Evolutionary conservation across 1,284 basidiomycete genomes (phyloP), one percentile per base, ranked within the genome.

Genomic region (Ceratobasidium sp.): DNA sequence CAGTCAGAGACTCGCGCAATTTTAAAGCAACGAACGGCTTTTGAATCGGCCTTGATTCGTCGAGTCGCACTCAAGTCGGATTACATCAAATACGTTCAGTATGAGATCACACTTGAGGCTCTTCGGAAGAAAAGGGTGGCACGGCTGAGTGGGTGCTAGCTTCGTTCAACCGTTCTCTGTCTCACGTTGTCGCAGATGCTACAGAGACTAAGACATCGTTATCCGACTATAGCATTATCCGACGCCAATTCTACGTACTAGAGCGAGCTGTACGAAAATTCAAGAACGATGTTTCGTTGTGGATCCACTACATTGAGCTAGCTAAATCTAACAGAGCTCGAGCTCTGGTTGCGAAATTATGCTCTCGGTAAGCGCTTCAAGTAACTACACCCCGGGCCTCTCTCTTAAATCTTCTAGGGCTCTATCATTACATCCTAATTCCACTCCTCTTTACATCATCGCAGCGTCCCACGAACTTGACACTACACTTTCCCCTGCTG

Each of bases 261-360:
- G 96, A 98, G 85, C 91, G 97, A 33, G 95, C 95, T 2, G 89
- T 97, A 20, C 92, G 91, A 84, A 94, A 94, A 84, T 97, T 98
- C 89, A 96, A 96, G 83, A 90, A 90, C 20, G 96, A 98, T 83
- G 88, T 97, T 5, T 92, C 90, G 0, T 89, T 97, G 0, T 98
- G 97, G 97, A 87, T 94, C 69, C 92, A 96, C 79, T 98, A 98
- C 83, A 91, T 97, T 78, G 89, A 94, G 79, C 90, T 95, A 51
- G 96, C 96, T 1, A 93, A 94, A 84, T 89, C 90, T 63, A 91
- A 95, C 83, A 91, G 93, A 4, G 96, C 97, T 81, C 88, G 91
- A 15, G 92, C 94, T 77, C 88, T 97, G 13, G 94, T 96, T 2
- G 93, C 94, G 6, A 88, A 92, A 49, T 90, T 95, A 82, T 93